These are phyloP conservation scores for Claviceps quebecensis DNA, from an alignment of 2,329 filamentous ascomycete genomes.

Conservation along the genomic window DNA sequence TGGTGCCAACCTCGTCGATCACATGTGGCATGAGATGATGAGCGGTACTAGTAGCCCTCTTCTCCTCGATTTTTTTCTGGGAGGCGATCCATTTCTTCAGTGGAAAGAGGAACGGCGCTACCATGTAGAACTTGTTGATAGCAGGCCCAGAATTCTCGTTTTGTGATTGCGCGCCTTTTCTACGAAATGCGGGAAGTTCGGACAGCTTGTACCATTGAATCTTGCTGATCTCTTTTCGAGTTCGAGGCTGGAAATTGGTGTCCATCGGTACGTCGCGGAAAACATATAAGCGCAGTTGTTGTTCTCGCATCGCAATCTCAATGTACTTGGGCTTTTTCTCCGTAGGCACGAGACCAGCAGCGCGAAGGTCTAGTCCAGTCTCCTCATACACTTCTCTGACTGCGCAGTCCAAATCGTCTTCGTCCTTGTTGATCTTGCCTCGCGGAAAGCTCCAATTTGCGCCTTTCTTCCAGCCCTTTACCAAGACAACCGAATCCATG, in stretches of 20 bases:
- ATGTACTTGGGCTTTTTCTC: conserved; percentile 67
- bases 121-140: conserved; percentile 93
- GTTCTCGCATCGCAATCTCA: conserved; percentile 78
- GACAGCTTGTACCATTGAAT: conserved; percentile 89
- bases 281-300: conserved; percentile 85
- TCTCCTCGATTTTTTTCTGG: conserved; percentile 60
- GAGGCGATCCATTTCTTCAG: conserved; percentile 84
- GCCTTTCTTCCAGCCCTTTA: conserved; percentile 96
- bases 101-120: conserved; percentile 76
- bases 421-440: conserved; percentile 97
- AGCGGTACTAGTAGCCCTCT: conserved; percentile 26
- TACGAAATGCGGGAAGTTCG: conserved; percentile 70
- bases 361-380: conserved; percentile 72
- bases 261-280: conserved; percentile 81
- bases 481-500: conserved; percentile 90
- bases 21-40: conserved; percentile 26
- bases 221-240: conserved; percentile 93
- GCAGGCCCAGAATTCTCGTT: conserved; percentile 44
- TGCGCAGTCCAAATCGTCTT: conserved; percentile 86
- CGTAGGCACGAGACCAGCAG: conserved; percentile 61
- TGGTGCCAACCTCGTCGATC: conserved; percentile 41
- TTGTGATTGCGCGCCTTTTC: conserved; percentile 46
- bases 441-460: conserved; percentile 94
- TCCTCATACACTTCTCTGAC: conserved; percentile 92
- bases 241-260: conserved; percentile 76